Percentiles rank a stretch among this genome's conserved stretches.
Evolutionary conservation across 331 rosid genomes (phyloP).

Genomic region (Malus hybrid): DNA sequence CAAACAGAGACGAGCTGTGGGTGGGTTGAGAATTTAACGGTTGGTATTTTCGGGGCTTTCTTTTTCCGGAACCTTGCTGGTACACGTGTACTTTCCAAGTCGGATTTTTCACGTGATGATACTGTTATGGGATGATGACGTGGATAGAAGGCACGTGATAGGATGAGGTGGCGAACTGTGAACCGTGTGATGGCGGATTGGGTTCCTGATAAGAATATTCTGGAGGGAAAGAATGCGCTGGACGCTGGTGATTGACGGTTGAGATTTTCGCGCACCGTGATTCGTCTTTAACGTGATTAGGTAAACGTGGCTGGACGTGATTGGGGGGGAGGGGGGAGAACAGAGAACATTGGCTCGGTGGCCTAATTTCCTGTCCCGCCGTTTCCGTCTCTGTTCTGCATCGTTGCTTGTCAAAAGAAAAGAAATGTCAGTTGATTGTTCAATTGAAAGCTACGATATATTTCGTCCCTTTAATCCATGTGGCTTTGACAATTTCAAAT

Average conservation of each 20-base stretch:
- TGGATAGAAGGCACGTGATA: neutral
- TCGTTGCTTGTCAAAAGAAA: neutral
- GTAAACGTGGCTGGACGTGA: neutral
- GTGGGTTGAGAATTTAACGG: constrained; percentile 32
- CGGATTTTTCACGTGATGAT: constrained; percentile 6
- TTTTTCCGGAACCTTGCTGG: constrained; percentile 11
- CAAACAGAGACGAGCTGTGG: neutral
- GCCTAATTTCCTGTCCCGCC: neutral
- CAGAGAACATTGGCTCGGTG: neutral
- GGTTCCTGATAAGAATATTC: constrained; percentile 10
- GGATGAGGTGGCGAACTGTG: neutral
- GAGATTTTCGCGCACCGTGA: neutral
- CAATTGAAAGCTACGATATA: neutral
- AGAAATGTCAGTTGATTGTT: neutral
- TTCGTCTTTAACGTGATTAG: neutral
- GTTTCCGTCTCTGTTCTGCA: neutral
- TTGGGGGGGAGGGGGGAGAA: neutral
- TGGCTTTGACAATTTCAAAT: neutral
- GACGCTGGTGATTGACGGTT: neutral
- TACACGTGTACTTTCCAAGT: constrained; percentile 31
- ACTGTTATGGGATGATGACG: neutral
- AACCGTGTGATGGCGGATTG: neutral
- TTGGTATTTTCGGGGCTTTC: constrained; percentile 5
- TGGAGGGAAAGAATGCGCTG: constrained; percentile 5
- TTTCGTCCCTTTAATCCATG: neutral